Base-by-base conservation (phyloP, 768 basidiomycete species). In the Thelephora aurantiotincta region DNA sequence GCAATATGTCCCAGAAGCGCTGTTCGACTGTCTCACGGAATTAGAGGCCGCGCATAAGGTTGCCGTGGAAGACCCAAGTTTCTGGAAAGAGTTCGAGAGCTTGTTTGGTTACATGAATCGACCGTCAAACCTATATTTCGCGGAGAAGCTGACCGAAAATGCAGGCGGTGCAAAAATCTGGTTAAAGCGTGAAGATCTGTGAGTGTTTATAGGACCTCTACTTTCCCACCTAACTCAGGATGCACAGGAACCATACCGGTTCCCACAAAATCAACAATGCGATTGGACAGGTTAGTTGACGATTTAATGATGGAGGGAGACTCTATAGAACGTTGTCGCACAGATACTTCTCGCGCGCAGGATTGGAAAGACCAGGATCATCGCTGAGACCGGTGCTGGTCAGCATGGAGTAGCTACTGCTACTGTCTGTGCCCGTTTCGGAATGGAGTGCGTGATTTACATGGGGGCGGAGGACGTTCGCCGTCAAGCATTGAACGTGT, bases 201-300 rank as follows among this genome's bases (percentile, higher is more conserved):
- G 52, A 52, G 82, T 54, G 3, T 46, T 18, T 44, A 18, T 16
- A 41, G 18, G 35, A 43, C n/a, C 26, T 12, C 43, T 22, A 22
- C 22, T 18, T 16, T 23, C 12, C 37, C 5, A 33, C 34, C 43
- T 55, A 51, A 49, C 44, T 43, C 23, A 50, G 19, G 14, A 14
- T 9, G 22, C 49, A 30, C 9, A 89, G 86, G 50, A 99, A 99
- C 62, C 94, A 98, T 61, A 98, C 96, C 0, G 96, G 96, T 13
- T 97, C 93, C 9, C 96, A 99, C 66, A 99, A 98, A 65, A 98
- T 99, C 60, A 98, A 98, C 67, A 99, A 99, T 62, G 94, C 94
- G 19, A 83, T 99, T 50, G 96, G 96, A 33, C 93, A 94, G 73
- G 84, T 80, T 56, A 52, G 69, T 13, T 35, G 42, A n/a, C 16